phyloP scores from a whole-genome alignment of 768 basidiomycete species.

The Kwoniella sp. region DNA sequence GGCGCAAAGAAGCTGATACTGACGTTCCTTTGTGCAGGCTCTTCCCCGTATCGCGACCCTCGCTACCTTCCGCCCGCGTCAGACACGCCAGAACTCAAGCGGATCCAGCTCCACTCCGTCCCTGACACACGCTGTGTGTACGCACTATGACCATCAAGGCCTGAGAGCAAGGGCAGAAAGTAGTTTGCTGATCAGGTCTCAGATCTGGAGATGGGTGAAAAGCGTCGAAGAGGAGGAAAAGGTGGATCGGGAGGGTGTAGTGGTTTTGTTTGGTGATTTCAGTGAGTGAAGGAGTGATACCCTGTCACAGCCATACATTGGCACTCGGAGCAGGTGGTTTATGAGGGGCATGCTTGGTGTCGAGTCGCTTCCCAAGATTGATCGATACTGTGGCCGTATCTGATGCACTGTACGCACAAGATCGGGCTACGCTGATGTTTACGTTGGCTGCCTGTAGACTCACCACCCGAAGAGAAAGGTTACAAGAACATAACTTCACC shows the following conservation, averaged over 20 bases:
- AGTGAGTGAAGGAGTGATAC: conserved; percentile 44
- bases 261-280: conserved; percentile 54
- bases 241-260: conserved; percentile 11
- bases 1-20: no score
- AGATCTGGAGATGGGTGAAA: conserved; percentile 32
- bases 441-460: conserved; percentile 35
- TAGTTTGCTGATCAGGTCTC: conserved; percentile 47
- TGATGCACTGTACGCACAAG: no score
- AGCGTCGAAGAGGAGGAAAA: conserved; percentile 9
- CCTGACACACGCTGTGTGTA: conserved; percentile 49
- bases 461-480: conserved; percentile 50
- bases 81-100: no score
- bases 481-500: conserved; percentile 51
- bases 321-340: no score
- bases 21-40: no score
- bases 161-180: conserved; percentile 42
- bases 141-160: conserved; percentile 56
- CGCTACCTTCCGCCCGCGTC: conserved; percentile 24
- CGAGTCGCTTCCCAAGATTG: no score
- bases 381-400: no score
- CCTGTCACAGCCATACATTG: no score
- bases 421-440: no score
- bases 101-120: background rate
- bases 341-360: no score
- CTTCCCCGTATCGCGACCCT: conserved; percentile 52